These are phyloP conservation scores for Rubia balearica DNA, from an alignment of 305 asterid species.

Conservation along the genomic window DNA sequence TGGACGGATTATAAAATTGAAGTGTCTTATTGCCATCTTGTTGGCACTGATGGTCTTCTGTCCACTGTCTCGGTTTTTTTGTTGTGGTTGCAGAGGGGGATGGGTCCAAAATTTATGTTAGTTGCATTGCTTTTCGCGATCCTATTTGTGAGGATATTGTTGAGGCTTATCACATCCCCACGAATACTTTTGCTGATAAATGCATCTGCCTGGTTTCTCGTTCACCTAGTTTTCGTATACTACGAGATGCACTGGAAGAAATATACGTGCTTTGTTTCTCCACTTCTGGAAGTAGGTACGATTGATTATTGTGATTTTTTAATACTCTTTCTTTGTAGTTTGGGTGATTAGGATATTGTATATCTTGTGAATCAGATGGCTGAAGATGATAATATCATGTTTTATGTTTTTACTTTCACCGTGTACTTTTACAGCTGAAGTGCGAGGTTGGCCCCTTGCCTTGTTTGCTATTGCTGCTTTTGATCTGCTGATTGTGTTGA, in stretches of 20 bases:
- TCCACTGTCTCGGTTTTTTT: conserved; percentile 4
- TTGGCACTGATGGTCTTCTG: not conserved
- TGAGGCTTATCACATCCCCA: conserved; percentile 69
- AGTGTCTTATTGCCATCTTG: not conserved
- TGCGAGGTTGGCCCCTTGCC: not conserved
- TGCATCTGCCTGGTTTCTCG: conserved; percentile 90
- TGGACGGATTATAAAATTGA: not conserved
- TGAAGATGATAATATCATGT: not conserved
- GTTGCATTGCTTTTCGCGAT: conserved; percentile 89
- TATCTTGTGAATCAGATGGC: not conserved
- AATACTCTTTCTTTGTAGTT: not conserved
- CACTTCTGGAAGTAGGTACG: conserved; percentile 75
- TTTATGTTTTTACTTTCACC: not conserved
- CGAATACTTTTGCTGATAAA: conserved; percentile 72
- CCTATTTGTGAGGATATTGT: conserved; percentile 91
- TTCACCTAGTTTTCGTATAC: conserved; percentile 61
- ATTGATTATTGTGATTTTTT: not conserved
- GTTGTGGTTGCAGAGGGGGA: conserved; percentile 53
- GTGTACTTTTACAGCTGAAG: not conserved
- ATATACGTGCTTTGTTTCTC: conserved; percentile 79
- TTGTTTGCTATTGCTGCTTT: not conserved
- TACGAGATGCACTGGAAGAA: conserved; percentile 85
- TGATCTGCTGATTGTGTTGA: not conserved
- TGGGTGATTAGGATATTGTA: not conserved
- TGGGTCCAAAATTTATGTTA: conserved; percentile 91